Evolutionary conservation across 140 eudicot genomes (phyloP), one percentile per base, ranked within the genome.

Genomic region (Eryngium alpinum): DNA sequence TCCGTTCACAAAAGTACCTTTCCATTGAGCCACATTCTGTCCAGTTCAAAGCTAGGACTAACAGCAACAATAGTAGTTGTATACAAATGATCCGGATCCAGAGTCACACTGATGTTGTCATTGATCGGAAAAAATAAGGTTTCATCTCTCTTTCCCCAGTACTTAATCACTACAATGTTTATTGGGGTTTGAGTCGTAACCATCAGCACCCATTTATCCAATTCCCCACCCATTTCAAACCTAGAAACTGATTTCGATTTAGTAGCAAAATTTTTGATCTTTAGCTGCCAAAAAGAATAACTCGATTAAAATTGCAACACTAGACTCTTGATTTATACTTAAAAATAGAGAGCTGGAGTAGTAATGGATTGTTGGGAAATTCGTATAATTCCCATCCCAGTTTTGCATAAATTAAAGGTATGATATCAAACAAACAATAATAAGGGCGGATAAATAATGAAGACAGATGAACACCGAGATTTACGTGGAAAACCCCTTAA

Each of bases 21-120:
- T 50, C 97, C 99, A 85, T 92, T 96, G 49, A 96, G 94, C 98
- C 99, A 96, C 94, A 96, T 91, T 38, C 98, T 97, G 75, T 96
- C 99, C 4, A 87, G 94, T 31, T 89, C 83, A 66, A 96, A 96
- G 70, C 77, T 46, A 67, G 99, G 97, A 77, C 96, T 90, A n/a
- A 96, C 99, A 72, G 99, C 89, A 18, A 96, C 99, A 56, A 97
- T 89, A 75, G 99, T 96, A 73, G 99, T 96, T 52, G 99, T 96
- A 81, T 97, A 96, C 34, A 96, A 89, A 74, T 96, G 99, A 79
- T 67, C 59, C 2, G 99, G 99, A 84, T 96, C 99, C 63, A 96
- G 94, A 75, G 99, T 96, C 46, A 96, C 97, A 79, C 99, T 96
- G 46, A 96, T 93, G 62, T 98, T 96, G 51, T 93, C 97, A 83